Percentiles rank a stretch among this genome's conserved stretches.
These are phyloP conservation scores for Rhizodiscina lignyota DNA, from an alignment of 495 filamentous ascomycete species.

Conservation along the genomic window DNA sequence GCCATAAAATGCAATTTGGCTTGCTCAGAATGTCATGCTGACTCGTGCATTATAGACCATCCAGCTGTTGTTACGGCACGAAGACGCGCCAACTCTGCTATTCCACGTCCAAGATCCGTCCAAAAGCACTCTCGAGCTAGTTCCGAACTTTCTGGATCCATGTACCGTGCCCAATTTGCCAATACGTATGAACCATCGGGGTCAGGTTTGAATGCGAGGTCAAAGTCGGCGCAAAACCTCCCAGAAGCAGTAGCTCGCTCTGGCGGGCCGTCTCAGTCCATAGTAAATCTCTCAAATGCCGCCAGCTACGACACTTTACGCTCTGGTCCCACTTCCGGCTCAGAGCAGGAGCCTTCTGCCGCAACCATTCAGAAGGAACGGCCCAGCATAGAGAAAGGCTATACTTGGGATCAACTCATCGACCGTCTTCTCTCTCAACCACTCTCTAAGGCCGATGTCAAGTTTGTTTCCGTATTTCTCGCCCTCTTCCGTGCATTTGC, in stretches of 20 bases:
- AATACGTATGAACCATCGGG: background rate
- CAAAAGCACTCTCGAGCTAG: slow-evolving; percentile 20
- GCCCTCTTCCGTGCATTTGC: slow-evolving; percentile 94
- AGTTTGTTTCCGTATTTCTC: slow-evolving; percentile 73
- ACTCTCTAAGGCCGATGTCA: slow-evolving; percentile 69
- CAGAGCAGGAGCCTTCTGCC: slow-evolving; percentile 7
- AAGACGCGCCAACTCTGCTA: slow-evolving; percentile 21
- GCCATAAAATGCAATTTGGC: too few relatives aligned
- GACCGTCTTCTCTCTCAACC: slow-evolving; percentile 67
- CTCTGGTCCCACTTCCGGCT: slow-evolving; percentile 8
- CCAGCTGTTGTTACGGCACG: too few relatives aligned
- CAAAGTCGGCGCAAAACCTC: background rate
- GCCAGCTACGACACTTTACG: background rate
- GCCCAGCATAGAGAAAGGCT: slow-evolving; percentile 16
- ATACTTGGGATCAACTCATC: slow-evolving; percentile 72
- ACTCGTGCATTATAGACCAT: too few relatives aligned
- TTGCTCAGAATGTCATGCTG: too few relatives aligned
- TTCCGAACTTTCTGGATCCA: slow-evolving; percentile 17
- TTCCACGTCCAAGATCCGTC: slow-evolving; percentile 10
- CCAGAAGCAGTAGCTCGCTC: too few relatives aligned
- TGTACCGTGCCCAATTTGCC: background rate
- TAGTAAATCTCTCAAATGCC: background rate
- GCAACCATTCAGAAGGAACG: slow-evolving; percentile 6
- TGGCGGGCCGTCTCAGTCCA: too few relatives aligned
- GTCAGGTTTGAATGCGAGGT: background rate